Evolutionary conservation across 2,329 filamentous ascomycete genomes (phyloP), one percentile per base, ranked within the genome.

Genomic region (Colletotrichum acutatum): DNA sequence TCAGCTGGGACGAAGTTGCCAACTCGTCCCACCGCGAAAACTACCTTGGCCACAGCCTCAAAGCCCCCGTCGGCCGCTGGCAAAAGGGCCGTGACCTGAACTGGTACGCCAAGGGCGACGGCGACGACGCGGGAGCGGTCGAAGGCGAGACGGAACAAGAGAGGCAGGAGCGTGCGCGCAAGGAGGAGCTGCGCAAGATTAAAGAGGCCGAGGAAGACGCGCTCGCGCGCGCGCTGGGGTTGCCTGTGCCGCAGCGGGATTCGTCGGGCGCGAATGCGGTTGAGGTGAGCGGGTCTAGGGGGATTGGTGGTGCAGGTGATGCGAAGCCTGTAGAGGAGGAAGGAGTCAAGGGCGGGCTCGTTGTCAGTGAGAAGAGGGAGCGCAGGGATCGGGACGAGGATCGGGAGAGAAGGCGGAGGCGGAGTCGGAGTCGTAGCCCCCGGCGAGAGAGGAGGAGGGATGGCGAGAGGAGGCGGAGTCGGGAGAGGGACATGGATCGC

Each of bases 1-100:
- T 99, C 86, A 95, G 92, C 84, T 98, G 97, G 97, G 94, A 96
- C 76, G 95, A 98, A 77, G 96, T 99, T 80, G 93, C 96, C 81
- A 91, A 88, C 76, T 97, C 95, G 62, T 86, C 89, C 26, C 95
- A 98, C 79, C 95, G 97, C 82, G 95, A 99, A 83, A 98, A 92
- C 78, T 92, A 91, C 82, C 92, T 98, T 8, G 95, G 95, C 65
- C 95, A 98, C 85, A 97, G 94, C 72, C 84, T 98, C 71, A 98
- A 96, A 87, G 95, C 95, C 0, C 94, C 95, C 0, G 95, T 98
- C 4, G 95, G 95, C 8, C 93, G 95, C 76, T 98, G 95, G 95
- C 94, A 97, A 79, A 92, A 96, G 80, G 92, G 93, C 8, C 91
- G 91, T 72, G 89, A 91, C 68, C 83, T 92, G 9, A 87, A 84